phyloP scores from a whole-genome alignment of 2,329 filamentous ascomycete species.

The Stemphylium vesicarium region DNA sequence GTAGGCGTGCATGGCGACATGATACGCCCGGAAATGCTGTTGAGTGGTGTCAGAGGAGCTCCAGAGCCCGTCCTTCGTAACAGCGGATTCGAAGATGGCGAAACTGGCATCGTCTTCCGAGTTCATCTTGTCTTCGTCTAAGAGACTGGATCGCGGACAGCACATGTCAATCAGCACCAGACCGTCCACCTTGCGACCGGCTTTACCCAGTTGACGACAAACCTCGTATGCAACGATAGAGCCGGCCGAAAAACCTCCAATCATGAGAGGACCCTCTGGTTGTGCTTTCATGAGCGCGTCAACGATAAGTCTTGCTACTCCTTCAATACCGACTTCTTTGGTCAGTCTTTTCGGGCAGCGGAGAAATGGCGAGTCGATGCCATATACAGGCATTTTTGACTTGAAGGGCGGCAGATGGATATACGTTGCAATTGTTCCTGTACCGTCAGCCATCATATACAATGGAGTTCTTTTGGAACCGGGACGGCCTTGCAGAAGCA shows the following conservation, averaged over 20 bases:
- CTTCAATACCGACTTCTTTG: neutral
- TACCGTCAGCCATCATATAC: neutral
- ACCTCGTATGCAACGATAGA: neutral
- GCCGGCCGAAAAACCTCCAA: neutral
- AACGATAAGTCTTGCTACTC: neutral
- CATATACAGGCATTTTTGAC: neutral
- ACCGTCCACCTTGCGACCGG: neutral
- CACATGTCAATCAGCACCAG: neutral
- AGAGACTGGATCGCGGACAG: neutral
- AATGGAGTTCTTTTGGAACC: neutral
- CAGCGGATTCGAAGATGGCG: neutral
- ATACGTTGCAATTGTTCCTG: neutral
- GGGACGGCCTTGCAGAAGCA: neutral
- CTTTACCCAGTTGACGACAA: neutral
- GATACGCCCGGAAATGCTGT: neutral
- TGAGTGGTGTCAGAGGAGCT: no score
- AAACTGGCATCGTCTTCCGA: neutral
- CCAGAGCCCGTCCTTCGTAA: neutral
- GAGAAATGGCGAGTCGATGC: neutral
- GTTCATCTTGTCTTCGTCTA: neutral
- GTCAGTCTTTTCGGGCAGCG: neutral
- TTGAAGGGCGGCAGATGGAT: neutral
- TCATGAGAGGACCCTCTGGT: neutral
- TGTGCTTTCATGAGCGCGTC: neutral
- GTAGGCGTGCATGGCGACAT: neutral